Evolutionary conservation across 148 eudicot species (phyloP).

Genomic region (Rheum nobile): DNA sequence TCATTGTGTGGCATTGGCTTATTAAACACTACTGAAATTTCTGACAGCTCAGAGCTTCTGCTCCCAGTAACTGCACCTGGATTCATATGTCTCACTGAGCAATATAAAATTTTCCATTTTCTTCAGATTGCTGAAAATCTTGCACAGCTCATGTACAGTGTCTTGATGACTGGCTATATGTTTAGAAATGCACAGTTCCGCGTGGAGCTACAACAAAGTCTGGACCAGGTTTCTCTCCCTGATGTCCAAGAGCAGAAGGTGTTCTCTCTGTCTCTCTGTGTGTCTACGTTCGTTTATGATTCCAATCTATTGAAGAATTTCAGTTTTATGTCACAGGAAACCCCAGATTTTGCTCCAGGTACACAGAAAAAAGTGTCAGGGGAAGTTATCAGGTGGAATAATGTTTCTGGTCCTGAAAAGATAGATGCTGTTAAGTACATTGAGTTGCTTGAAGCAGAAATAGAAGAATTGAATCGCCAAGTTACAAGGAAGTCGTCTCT

Average conservation of each 20-base stretch:
- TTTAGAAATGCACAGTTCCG: slow-evolving; percentile 82
- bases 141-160: slow-evolving; percentile 92
- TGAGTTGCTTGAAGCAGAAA: slow-evolving; percentile 84
- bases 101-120: slow-evolving; percentile 6
- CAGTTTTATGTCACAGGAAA: slow-evolving; percentile 29
- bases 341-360: slow-evolving; percentile 72
- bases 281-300: neutral
- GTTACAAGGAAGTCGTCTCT: slow-evolving; percentile 61
- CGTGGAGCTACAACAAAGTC: slow-evolving; percentile 69
- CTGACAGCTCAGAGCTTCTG: too few species aligned
- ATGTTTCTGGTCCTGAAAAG: slow-evolving; percentile 71
- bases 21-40: neutral
- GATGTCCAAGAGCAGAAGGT: slow-evolving; percentile 61
- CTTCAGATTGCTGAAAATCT: slow-evolving; percentile 87
- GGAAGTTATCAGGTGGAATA: slow-evolving; percentile 80
- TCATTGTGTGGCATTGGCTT: neutral
- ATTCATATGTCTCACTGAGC: too few species aligned
- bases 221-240: slow-evolving; percentile 81
- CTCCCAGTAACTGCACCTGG: too few species aligned
- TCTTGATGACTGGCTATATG: slow-evolving; percentile 94
- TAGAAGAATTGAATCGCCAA: slow-evolving; percentile 70
- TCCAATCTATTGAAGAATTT: neutral
- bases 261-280: slow-evolving; percentile 7
- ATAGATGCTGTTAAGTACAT: slow-evolving; percentile 78
- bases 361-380: slow-evolving; percentile 79